phyloP scores from a whole-genome alignment of 345 rosid species.

The Alliaria petiolata region DNA sequence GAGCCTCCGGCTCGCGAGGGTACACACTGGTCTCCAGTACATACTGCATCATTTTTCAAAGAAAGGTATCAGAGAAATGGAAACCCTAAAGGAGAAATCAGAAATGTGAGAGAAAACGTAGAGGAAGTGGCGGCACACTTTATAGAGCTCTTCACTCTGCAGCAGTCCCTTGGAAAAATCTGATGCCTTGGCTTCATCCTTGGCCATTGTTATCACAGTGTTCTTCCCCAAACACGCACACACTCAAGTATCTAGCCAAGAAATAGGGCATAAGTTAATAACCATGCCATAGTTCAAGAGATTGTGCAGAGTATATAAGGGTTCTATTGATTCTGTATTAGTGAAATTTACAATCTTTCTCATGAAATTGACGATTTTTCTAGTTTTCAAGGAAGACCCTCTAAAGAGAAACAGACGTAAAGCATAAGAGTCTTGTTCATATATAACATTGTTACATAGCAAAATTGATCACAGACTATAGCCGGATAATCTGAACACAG shows the following conservation, averaged over 20 bases:
- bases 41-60: constrained; percentile 40
- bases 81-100: neutral
- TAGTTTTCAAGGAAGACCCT: neutral
- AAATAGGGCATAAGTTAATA: neutral
- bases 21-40: constrained; percentile 61
- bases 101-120: neutral
- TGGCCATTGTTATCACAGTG: constrained; percentile 28
- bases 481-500: neutral
- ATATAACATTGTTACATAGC: neutral
- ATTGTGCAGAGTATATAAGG: neutral
- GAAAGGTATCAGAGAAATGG: neutral
- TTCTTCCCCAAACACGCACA: neutral
- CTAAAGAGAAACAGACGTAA: neutral
- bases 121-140: constrained; percentile 26
- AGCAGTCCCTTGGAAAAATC: constrained; percentile 36
- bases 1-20: constrained; percentile 60
- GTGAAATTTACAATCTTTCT: neutral
- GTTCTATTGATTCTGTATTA: neutral
- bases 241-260: constrained; percentile 2
- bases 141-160: constrained; percentile 49
- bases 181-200: constrained; percentile 9
- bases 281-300: neutral
- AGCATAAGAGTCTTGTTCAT: neutral
- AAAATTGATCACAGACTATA: neutral
- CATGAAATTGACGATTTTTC: neutral